Conservation (phyloP, 2,329 filamentous ascomycete species). For the Cyphellophora europaea region DNA sequence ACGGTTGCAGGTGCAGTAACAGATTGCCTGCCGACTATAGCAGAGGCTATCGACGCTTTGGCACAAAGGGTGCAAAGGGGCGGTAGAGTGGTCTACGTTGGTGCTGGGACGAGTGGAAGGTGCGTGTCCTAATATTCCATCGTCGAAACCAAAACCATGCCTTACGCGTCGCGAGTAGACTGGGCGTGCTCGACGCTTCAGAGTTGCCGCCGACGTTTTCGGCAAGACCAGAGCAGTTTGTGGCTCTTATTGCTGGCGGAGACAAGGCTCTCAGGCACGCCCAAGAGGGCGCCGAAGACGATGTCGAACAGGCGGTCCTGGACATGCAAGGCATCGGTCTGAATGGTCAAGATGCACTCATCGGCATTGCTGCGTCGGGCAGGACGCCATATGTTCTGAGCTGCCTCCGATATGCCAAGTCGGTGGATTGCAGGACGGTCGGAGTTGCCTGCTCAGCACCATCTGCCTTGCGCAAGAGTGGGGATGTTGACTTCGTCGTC, state of each 20-base stretch:
- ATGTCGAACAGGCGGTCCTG: slow-evolving; percentile 21
- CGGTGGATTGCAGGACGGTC: slow-evolving; percentile 27
- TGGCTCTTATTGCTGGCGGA: slow-evolving; percentile 33
- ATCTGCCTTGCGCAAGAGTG: slow-evolving; percentile 23
- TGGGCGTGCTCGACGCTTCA: slow-evolving; percentile 33
- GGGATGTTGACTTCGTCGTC: slow-evolving; percentile 25
- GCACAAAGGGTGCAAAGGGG: slow-evolving; percentile 23
- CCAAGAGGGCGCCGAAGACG: slow-evolving; percentile 34
- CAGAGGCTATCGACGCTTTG: slow-evolving; percentile 25
- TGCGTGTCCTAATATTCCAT: slow-evolving; percentile 18
- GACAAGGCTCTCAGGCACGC: slow-evolving; percentile 31
- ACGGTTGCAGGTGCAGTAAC: slow-evolving; percentile 24
- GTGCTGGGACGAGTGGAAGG: slow-evolving; percentile 36
- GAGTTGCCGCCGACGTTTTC: slow-evolving; percentile 35
- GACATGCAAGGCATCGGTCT: slow-evolving; percentile 24
- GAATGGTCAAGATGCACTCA: slow-evolving; percentile 26
- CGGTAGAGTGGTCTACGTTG: slow-evolving; percentile 30
- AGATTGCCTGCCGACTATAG: slow-evolving; percentile 24
- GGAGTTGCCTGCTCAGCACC: slow-evolving; percentile 30
- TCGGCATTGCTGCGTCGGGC: slow-evolving; percentile 35
- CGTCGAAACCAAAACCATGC: too few species aligned
- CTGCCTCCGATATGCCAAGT: slow-evolving; percentile 27
- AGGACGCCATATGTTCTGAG: slow-evolving; percentile 35
- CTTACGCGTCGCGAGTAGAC: too few species aligned
- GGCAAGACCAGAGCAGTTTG: slow-evolving; percentile 28